Percentiles rank a stretch among this genome's conserved stretches.
These are phyloP conservation scores for Ceratocystis destructans DNA, from an alignment of 2,329 filamentous ascomycete species.

Conservation along the genomic window DNA sequence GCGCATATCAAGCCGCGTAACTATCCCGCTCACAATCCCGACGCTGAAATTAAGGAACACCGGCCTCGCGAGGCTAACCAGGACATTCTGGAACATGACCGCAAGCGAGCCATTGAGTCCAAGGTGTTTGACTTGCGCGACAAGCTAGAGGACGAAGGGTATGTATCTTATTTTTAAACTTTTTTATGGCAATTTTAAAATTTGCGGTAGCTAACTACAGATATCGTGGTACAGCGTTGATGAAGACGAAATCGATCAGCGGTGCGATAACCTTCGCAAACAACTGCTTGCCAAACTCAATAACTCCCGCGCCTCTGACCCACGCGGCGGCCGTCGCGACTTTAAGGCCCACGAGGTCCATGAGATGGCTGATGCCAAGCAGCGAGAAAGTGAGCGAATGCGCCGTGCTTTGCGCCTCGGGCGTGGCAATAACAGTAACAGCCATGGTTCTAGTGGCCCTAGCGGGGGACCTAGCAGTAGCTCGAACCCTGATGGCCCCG, in stretches of 20 bases:
- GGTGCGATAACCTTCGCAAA: conserved; percentile 31
- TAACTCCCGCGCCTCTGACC: conserved; percentile 19
- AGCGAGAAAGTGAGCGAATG: conserved; percentile 82
- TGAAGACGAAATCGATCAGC: conserved; percentile 79
- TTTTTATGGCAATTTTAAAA: too few relatives aligned
- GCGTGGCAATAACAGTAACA: neutral
- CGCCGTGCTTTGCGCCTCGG: conserved; percentile 54
- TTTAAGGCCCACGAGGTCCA: conserved; percentile 92
- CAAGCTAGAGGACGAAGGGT: conserved; percentile 81
- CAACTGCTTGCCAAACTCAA: conserved; percentile 31
- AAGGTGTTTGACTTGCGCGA: conserved; percentile 86
- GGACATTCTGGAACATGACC: conserved; percentile 87
- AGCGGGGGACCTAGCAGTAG: neutral
- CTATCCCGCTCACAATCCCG: conserved; percentile 46
- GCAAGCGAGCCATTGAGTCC: conserved; percentile 80
- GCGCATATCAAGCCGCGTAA: conserved; percentile 80
- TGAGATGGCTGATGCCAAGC: conserved; percentile 90
- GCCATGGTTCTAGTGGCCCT: neutral
- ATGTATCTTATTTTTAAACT: conserved; percentile 24
- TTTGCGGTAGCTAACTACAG: neutral
- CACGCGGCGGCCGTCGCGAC: conserved; percentile 33
- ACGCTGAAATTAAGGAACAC: conserved; percentile 56
- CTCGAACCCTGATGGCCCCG: neutral
- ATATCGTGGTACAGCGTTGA: conserved; percentile 42
- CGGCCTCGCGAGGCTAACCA: conserved; percentile 74